Evolutionary conservation across 768 basidiomycete genomes (phyloP).

Genomic region (Boletus tomentosulus): DNA sequence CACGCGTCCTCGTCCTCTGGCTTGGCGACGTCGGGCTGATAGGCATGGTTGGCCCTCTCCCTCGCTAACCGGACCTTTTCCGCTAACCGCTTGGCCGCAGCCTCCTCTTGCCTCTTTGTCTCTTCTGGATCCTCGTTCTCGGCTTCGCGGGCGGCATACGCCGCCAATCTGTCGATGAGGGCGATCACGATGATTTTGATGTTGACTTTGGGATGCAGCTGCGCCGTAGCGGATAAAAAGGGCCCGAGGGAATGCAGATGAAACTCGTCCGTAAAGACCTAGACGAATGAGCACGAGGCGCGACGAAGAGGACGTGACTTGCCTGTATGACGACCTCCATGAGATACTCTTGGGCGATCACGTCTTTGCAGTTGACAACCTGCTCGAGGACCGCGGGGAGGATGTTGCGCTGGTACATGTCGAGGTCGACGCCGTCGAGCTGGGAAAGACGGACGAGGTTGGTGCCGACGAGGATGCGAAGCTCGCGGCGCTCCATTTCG

Average conservation of each 20-base stretch:
- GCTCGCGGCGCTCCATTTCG: conserved; percentile 90
- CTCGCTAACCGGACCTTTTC: conserved; percentile 81
- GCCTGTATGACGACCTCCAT: conserved; percentile 99
- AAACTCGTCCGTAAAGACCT: conserved; percentile 99
- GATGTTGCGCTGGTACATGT: conserved; percentile 82
- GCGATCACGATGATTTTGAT: conserved; percentile 99
- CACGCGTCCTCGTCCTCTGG: conserved; percentile 25
- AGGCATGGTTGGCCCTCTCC: conserved; percentile 52
- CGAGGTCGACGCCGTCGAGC: conserved; percentile 93
- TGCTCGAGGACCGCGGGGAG: conserved; percentile 94
- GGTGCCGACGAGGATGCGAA: conserved; percentile 95
- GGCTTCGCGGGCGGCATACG: conserved; percentile 95
- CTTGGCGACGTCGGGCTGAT: conserved; percentile 24
- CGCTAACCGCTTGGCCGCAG: conserved; percentile 81
- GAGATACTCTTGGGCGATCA: conserved; percentile 97
- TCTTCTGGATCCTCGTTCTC: conserved; percentile 96
- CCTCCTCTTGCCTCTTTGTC: conserved; percentile 89
- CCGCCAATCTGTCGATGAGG: conserved; percentile 91
- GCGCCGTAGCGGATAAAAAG: conserved; percentile 93
- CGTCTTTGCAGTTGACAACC: conserved; percentile 97
- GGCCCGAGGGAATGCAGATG: conserved; percentile 94
- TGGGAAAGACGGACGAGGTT: conserved; percentile 95
- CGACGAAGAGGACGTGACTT: conserved; percentile 12
- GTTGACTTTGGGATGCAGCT: conserved; percentile 95
- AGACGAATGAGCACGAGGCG: background rate